Evolutionary conservation across 2,329 filamentous ascomycete species (phyloP), one percentile per base, ranked within the genome.

Genomic region (Capronia americana): DNA sequence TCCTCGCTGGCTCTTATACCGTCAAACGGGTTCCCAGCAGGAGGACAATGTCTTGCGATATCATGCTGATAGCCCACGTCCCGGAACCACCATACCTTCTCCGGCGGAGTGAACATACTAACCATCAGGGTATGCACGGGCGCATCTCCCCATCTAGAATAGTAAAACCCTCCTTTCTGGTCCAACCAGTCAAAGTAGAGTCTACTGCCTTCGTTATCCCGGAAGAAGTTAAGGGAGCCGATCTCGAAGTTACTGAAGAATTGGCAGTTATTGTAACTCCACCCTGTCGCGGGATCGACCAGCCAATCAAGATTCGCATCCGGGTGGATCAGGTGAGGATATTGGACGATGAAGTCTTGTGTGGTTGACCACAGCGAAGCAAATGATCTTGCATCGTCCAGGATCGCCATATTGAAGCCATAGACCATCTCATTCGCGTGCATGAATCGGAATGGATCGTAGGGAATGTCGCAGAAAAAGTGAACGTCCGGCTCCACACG

Each of bases 401-500:
- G 74, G 50, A 82, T 79, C 26, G 81, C 80, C 73, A 84, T 82
- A 66, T 84, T 87, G 74, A 86, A 87, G 12, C 85, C 78, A 57
- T 79, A 80, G 32, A 74, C 75, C 63, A 78, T 74, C 24, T 74
- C 75, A 54, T 77, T 74, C 32, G 73, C 72, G 12, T 71, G 63
- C 72, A 80, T 75, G 66, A 75, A 75, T 28, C 69, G 69, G 69
- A 80, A 80, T 14, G 77, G 75, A 66, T 80, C 78, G 71, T 79
- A 79, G 32, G 74, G 69, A 50, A 79, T 75, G 61, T 85, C 78
- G 67, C 85, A 85, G 64, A 80, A 82, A 70, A 86, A 86, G 53
- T 84, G 80, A 5, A 87, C 86, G 63, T 86, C 85, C 56, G 86
- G 86, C 71, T 88, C 85, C 11, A 88, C 81, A 69, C 83, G 81